phyloP scores from a whole-genome alignment of 1,284 basidiomycete genomes.

The Quambalaria eucalypti region DNA sequence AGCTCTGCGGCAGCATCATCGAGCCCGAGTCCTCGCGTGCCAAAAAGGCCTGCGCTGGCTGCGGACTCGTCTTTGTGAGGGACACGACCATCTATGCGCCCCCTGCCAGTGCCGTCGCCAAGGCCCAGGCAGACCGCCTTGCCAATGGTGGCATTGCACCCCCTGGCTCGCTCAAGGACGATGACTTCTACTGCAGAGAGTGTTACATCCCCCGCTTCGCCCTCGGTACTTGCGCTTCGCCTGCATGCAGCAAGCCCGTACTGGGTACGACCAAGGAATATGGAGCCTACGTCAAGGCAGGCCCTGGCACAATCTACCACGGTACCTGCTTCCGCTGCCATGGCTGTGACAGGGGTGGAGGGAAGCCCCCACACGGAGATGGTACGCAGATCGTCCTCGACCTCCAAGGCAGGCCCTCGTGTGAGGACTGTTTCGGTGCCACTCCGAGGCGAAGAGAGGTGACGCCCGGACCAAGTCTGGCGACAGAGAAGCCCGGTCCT shows the following conservation, averaged over 20 bases:
- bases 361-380: constrained; percentile 3
- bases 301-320: constrained; percentile 19
- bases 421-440: constrained; percentile 25
- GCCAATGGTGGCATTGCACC: background rate
- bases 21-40: constrained; percentile 21
- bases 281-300: constrained; percentile 27
- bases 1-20: constrained; percentile 30
- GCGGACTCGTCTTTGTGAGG: constrained; percentile 20
- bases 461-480: too few relatives aligned
- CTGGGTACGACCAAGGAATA: constrained; percentile 33
- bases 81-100: constrained; percentile 34
- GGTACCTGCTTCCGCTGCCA: constrained; percentile 31
- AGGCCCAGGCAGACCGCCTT: background rate
- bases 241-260: constrained; percentile 14
- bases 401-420: constrained; percentile 26
- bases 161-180: too few relatives aligned
- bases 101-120: constrained; percentile 9
- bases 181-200: constrained; percentile 18
- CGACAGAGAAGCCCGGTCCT: too few relatives aligned
- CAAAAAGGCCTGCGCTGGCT: constrained; percentile 27
- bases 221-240: constrained; percentile 15
- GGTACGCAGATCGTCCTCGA: constrained; percentile 19
- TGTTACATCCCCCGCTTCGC: constrained; percentile 28
- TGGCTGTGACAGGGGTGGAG: constrained; percentile 8
- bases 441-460: background rate